Evolutionary conservation across 2,329 filamentous ascomycete species (phyloP).

Genomic region (Epichloe brachyelytri): DNA sequence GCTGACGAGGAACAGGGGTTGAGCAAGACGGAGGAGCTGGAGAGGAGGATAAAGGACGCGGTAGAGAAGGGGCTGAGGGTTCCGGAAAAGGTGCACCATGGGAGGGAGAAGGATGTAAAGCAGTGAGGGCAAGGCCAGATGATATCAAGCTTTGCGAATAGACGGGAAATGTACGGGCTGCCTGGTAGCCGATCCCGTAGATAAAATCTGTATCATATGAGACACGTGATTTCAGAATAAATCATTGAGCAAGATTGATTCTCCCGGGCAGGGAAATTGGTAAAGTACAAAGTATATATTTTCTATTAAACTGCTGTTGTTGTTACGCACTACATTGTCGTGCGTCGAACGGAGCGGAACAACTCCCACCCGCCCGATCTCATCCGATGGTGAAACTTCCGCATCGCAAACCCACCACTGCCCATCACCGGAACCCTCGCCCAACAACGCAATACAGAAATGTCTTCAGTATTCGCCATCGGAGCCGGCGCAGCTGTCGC

Average conservation of each 20-base stretch:
- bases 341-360: constrained; percentile 10
- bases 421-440: not conserved
- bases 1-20: constrained; percentile 10
- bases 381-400: constrained; percentile 17
- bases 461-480: constrained; percentile 32
- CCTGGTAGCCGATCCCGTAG: no score
- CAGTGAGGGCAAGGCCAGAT: not conserved
- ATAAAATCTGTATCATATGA: no score
- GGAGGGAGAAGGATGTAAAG: constrained; percentile 8
- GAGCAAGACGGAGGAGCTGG: constrained; percentile 25
- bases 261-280: no score
- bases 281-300: no score
- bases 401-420: not conserved
- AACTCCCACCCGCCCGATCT: constrained; percentile 6
- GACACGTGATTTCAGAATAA: no score
- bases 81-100: constrained; percentile 32
- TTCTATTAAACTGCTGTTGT: not conserved
- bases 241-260: no score
- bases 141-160: not conserved
- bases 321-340: not conserved
- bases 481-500: constrained; percentile 37
- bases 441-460: constrained; percentile 10
- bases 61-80: constrained; percentile 35
- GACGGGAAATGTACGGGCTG: no score
- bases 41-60: constrained; percentile 28